Evolutionary conservation across 108 stramenopile species (phyloP).

Genomic region (Bacterosira constricta): DNA sequence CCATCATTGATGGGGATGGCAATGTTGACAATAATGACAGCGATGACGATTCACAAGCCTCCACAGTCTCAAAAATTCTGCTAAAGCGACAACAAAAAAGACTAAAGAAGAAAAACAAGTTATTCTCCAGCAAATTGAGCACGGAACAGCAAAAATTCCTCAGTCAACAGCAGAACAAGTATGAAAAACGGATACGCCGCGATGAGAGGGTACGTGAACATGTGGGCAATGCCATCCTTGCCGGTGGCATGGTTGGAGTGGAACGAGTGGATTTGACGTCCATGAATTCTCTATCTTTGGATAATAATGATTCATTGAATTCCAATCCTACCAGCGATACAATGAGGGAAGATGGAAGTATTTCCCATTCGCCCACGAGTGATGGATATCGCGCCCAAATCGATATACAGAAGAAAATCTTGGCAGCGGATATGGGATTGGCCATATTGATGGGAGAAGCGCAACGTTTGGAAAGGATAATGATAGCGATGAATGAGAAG

Average conservation of each 20-base stretch:
- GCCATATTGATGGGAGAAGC: conserved; percentile 75
- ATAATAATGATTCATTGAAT: neutral
- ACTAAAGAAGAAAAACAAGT: neutral
- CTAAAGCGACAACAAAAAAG: neutral
- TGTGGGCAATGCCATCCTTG: conserved; percentile 18
- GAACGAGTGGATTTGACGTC: neutral
- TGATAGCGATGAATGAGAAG: conserved; percentile 39
- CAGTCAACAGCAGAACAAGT: conserved; percentile 5
- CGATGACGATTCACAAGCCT: neutral
- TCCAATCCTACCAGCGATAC: neutral
- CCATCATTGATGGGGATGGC: neutral
- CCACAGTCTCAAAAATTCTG: neutral
- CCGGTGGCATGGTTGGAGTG: neutral
- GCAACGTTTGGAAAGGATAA: conserved; percentile 53
- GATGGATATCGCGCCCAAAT: neutral
- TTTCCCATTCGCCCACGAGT: neutral
- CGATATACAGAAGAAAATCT: conserved; percentile 49
- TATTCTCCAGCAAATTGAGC: too few species aligned
- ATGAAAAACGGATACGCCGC: neutral
- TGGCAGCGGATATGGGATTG: conserved; percentile 71
- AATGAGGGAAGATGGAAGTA: neutral
- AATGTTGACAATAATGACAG: neutral
- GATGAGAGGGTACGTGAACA: conserved; percentile 25
- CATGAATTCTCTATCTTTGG: neutral
- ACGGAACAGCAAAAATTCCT: conserved; percentile 13